These are phyloP conservation scores for Saxophila tyrrhenica DNA, from an alignment of 495 filamentous ascomycete genomes.

Conservation along the genomic window DNA sequence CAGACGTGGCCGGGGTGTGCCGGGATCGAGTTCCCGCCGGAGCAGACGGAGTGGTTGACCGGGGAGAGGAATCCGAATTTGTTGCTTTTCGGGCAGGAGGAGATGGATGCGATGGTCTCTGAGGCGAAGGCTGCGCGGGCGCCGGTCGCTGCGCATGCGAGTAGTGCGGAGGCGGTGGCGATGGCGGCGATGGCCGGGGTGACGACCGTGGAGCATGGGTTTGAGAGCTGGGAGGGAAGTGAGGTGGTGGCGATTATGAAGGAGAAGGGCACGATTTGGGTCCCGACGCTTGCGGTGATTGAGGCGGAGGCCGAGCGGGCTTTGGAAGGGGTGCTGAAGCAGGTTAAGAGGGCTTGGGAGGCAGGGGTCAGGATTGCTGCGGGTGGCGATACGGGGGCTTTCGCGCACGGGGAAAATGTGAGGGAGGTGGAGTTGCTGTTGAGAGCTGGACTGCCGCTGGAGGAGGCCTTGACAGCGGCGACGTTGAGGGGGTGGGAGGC, in stretches of 20 bases:
- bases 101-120: constrained; percentile 41
- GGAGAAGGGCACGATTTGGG: constrained; percentile 34
- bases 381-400: constrained; percentile 42
- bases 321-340: constrained; percentile 17
- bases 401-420: constrained; percentile 40
- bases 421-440: constrained; percentile 41
- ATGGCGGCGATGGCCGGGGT: constrained; percentile 41
- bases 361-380: constrained; percentile 35
- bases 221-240: constrained; percentile 27
- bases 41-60: constrained; percentile 4
- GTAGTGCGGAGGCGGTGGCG: constrained; percentile 31
- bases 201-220: constrained; percentile 42
- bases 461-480: constrained; percentile 35
- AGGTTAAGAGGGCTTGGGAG: constrained; percentile 30
- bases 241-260: constrained; percentile 30
- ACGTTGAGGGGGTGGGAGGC: constrained; percentile 42
- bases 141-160: constrained; percentile 38
- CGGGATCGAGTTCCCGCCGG: constrained; percentile 14
- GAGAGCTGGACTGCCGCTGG: constrained; percentile 39
- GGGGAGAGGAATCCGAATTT: constrained; percentile 34
- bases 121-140: constrained; percentile 33
- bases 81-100: constrained; percentile 35
- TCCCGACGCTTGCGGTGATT: constrained; percentile 38
- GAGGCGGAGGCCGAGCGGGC: constrained; percentile 22
- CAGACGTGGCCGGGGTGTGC: constrained; percentile 15